Evolutionary conservation across 352 stramenopile genomes (phyloP), one percentile per base, ranked within the genome.

Genomic region (Pythium brassicae): DNA sequence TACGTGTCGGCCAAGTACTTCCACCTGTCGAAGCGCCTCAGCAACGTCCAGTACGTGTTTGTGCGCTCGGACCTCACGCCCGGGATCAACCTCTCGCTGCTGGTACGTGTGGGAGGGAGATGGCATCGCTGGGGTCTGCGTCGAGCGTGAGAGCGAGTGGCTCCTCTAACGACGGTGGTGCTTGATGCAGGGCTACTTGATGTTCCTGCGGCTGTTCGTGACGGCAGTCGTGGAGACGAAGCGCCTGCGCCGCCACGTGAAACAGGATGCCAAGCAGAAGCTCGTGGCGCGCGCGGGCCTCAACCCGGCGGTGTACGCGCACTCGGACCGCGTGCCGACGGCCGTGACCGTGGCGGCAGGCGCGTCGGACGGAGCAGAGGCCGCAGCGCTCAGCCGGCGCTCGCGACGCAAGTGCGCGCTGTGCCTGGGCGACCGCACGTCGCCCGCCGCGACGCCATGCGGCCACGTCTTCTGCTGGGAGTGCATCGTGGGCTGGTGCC

Each of bases 381-480:
- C 26, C 26, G 23, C 35, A 44, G 27, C 17, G 23, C 29, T 45
- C 37, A 52, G 29, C 29, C 71, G 37, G 12, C 64, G 59, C 23
- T 55, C 53, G 27, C 54, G 59, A 49, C 84, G 83, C 39, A 95
- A 95, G 57, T 97, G 89, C 54, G 83, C 86, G 17, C 74, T 97
- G 25, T 97, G 89, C 65, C 77, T 97, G 19, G 79, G 80, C 8
- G 75, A 88, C 45, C 83, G 87, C 52, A 71, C 77, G 57, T 72
- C 83, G 17, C 80, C 86, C 11, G 76, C 86, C 14, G 83, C 79
- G 12, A 97, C 89, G 19, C 89, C 87, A 0, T 97, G 89, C 46
- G 89, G 89, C 26, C 89, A 97, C 59, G 72, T 97, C 27, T 97
- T 97, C 71, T 97, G 89, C 65, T 97, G 89, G 89, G 85, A 95